Conservation (phyloP, 306 rosid genomes). For the Spatholobus suberectus region DNA sequence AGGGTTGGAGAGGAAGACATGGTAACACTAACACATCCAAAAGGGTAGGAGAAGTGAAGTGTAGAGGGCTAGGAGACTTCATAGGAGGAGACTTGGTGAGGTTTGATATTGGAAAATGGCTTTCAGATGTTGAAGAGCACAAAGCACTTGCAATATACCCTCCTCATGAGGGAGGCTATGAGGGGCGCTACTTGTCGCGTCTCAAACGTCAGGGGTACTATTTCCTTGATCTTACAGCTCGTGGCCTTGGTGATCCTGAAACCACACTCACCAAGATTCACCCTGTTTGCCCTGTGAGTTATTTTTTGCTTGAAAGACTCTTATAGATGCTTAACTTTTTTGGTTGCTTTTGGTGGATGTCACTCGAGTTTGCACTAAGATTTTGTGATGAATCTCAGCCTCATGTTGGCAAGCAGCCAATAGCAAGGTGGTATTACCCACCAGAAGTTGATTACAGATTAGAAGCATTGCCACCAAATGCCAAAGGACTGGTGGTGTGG, state of each 20-base stretch:
- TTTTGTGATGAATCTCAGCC: conserved; percentile 35
- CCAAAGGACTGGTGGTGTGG: conserved; percentile 64
- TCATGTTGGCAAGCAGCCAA: conserved; percentile 62
- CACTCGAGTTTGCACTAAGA: background rate
- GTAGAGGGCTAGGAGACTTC: conserved; percentile 74
- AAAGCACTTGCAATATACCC: conserved; percentile 87
- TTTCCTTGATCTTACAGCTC: conserved; percentile 82
- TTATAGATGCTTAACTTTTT: background rate
- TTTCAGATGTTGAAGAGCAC: conserved; percentile 92
- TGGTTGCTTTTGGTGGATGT: background rate
- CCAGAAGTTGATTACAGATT: conserved; percentile 97
- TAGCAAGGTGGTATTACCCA: conserved; percentile 93
- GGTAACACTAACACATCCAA: conserved; percentile 35
- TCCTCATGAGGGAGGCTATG: conserved; percentile 98
- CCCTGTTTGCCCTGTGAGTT: conserved; percentile 94
- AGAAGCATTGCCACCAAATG: conserved; percentile 84
- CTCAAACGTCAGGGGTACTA: conserved; percentile 83
- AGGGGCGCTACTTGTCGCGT: conserved; percentile 84
- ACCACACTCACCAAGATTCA: conserved; percentile 91
- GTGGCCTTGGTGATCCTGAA: conserved; percentile 98
- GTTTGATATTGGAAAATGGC: conserved; percentile 80
- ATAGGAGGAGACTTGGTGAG: conserved; percentile 87
- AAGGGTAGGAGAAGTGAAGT: conserved; percentile 54
- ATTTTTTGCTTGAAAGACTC: background rate
- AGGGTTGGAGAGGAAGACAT: conserved; percentile 39